Evolutionary conservation across 2,329 filamentous ascomycete species (phyloP), one percentile per base, ranked within the genome.

Genomic region (Fusarium bulbicola): DNA sequence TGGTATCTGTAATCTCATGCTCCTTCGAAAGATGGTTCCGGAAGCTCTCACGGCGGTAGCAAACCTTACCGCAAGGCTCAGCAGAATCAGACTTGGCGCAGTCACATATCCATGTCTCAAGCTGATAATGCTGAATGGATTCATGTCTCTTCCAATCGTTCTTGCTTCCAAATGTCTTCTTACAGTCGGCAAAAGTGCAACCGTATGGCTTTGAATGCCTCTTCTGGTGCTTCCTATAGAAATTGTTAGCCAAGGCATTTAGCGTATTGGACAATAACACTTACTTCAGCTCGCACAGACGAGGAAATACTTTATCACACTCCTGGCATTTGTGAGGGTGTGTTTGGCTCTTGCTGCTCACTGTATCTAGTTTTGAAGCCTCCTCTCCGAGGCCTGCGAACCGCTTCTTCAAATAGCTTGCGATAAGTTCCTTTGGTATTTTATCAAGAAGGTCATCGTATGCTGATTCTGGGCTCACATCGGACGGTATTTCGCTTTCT

Each of bases 111-210:
- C 93, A 97, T 53, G 87, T 86, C 77, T 95, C 92, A 11, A 88
- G 81, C 66, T 92, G 89, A 68, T 89, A 90, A 79, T 97, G 95
- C 77, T 95, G 92, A 21, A 89, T 90, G 73, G 90, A 92, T 78
- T 98, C 95, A 77, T 98, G 95, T 3, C 95, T 90, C 79, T 97
- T 97, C 95, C 90, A 98, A 81, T 98, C 95, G 66, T 94, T 95
- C 79, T 97, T 97, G 81, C 93, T 95, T n/a, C 95, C 95, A 74
- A 97, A 97, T 0, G 80, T 85, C 78, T 94, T 95, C 54, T 82
- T 81, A 77, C 95, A 97, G 36, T 84, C 82, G 14, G 85, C 81
- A 72, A 91, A 93, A 0, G 94, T 97, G 81, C 95, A 98, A 18
- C 91, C 91, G 71, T 95, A 97, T 0, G 94, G 95, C 73, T 90